A percentile compares a stretch with the other conserved stretches of the same genome.
Evolutionary conservation across 192 early-diverging fungal species (phyloP).

Genomic region (Entomortierella lignicola): DNA sequence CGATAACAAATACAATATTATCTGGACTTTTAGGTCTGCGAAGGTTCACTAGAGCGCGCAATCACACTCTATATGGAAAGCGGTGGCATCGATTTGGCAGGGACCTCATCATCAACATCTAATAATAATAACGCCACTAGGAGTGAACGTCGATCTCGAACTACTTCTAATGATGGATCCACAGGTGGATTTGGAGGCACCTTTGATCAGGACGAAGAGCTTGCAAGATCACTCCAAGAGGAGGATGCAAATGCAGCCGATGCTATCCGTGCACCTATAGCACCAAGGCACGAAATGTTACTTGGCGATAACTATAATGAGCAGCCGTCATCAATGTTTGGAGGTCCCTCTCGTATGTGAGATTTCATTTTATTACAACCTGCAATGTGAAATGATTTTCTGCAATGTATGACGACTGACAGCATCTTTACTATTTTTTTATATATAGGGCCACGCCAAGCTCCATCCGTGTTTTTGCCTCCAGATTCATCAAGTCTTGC

Average conservation of each 20-base stretch:
- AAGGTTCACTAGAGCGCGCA: slow-evolving; percentile 80
- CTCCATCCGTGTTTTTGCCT: slow-evolving; percentile 50
- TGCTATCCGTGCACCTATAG: slow-evolving; percentile 85
- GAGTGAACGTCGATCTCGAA: slow-evolving; percentile 24
- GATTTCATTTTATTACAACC: neutral
- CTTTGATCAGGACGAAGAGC: slow-evolving; percentile 60
- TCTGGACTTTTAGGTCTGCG: slow-evolving; percentile 85
- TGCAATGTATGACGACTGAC: too few species aligned
- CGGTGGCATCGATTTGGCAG: slow-evolving; percentile 67
- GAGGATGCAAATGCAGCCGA: slow-evolving; percentile 52
- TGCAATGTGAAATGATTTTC: too few species aligned
- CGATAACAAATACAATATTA: neutral
- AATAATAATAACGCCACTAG: slow-evolving; percentile 22
- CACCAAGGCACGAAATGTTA: slow-evolving; percentile 81
- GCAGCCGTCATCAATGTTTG: slow-evolving; percentile 11
- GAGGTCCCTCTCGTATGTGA: slow-evolving; percentile 24
- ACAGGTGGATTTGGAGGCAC: slow-evolving; percentile 6
- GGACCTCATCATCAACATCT: slow-evolving; percentile 6
- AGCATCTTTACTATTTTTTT: too few species aligned
- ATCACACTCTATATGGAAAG: slow-evolving; percentile 88
- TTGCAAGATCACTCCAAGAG: slow-evolving; percentile 62
- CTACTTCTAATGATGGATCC: slow-evolving; percentile 38
- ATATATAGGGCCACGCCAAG: slow-evolving; percentile 35
- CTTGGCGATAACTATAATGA: slow-evolving; percentile 60
- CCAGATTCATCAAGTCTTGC: slow-evolving; percentile 63